Conservation (phyloP, 805 yeast species). For the Candida morakotiae region DNA sequence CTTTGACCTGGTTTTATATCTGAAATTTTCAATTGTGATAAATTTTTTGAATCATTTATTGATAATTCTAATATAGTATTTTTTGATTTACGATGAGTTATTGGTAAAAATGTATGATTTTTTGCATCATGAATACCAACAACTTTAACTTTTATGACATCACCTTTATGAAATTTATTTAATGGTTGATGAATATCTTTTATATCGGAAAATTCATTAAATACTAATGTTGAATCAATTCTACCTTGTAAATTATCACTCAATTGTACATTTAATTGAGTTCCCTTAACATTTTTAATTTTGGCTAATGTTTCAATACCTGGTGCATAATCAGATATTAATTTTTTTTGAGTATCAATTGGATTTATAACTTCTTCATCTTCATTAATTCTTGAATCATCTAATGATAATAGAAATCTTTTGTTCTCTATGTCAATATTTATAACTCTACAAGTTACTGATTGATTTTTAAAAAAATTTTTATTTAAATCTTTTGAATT, state of each 20-base stretch:
- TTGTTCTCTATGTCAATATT: slow-evolving; percentile 64
- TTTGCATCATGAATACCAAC: slow-evolving; percentile 75
- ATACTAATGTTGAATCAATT: slow-evolving; percentile 70
- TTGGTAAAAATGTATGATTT: slow-evolving; percentile 62
- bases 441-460: slow-evolving; percentile 64
- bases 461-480: slow-evolving; percentile 60
- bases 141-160: slow-evolving; percentile 56
- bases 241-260: slow-evolving; percentile 81
- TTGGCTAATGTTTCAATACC: slow-evolving; percentile 61
- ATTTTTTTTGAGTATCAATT: slow-evolving; percentile 49
- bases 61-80: slow-evolving; percentile 63
- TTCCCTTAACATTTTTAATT: slow-evolving; percentile 60
- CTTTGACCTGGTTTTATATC: slow-evolving; percentile 48
- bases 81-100: slow-evolving; percentile 50
- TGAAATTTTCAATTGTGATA: slow-evolving; percentile 30
- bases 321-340: slow-evolving; percentile 47
- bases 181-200: slow-evolving; percentile 57
- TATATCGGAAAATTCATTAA: slow-evolving; percentile 50
- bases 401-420: slow-evolving; percentile 65
- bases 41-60: slow-evolving; percentile 32
- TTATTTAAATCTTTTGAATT: slow-evolving; percentile 52
- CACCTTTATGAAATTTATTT: slow-evolving; percentile 53
- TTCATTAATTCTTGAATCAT: slow-evolving; percentile 17
- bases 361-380: slow-evolving; percentile 47
- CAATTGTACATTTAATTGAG: slow-evolving; percentile 69